phyloP scores from a whole-genome alignment of 768 basidiomycete genomes.

The Tulasnella sp. region DNA sequence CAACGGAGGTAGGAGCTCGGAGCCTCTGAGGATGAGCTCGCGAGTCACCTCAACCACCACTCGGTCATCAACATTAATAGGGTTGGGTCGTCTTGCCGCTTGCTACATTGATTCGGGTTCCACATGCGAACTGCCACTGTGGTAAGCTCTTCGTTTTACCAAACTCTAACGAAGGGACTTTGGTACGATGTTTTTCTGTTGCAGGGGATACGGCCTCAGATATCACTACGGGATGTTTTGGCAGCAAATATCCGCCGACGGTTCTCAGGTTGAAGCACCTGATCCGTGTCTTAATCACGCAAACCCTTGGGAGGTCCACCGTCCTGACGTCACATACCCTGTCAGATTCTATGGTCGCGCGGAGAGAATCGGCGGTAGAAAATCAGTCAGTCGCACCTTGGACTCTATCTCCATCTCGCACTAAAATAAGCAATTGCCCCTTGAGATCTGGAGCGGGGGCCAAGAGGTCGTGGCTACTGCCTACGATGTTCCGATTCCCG shows the following conservation, averaged over 20 bases:
- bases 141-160: constrained; percentile 28
- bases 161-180: neutral
- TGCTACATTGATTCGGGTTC: constrained; percentile 95
- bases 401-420: neutral
- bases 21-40: neutral
- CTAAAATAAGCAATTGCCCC: constrained; percentile 15
- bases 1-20: constrained; percentile 51
- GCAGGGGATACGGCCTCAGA: constrained; percentile 77
- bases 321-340: constrained; percentile 75
- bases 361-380: constrained; percentile 50
- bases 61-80: constrained; percentile 8
- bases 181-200: neutral
- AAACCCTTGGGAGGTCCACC: constrained; percentile 75
- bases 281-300: constrained; percentile 87
- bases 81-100: constrained; percentile 90
- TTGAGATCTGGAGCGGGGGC: constrained; percentile 53
- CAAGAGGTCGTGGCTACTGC: constrained; percentile 91
- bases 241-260: constrained; percentile 76
- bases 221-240: constrained; percentile 93
- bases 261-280: constrained; percentile 65
- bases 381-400: constrained; percentile 5
- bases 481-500: constrained; percentile 92
- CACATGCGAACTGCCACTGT: constrained; percentile 82
- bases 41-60: neutral
- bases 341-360: constrained; percentile 85